Conservation (phyloP, 2,329 filamentous ascomycete species). For the Colletotrichum higginsianum region DNA sequence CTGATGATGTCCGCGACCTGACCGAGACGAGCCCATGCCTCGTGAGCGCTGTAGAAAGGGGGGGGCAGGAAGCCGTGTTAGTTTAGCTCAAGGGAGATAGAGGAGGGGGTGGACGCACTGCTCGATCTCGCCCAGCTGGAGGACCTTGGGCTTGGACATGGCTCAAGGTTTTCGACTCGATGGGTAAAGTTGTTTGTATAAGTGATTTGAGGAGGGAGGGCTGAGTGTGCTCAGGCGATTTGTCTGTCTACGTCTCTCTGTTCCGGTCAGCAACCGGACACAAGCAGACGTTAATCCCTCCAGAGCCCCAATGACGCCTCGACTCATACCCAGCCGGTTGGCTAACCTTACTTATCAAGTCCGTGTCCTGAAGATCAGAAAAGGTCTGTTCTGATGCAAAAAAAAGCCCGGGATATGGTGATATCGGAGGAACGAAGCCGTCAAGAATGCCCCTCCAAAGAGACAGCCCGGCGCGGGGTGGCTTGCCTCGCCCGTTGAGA, state of each 20-base stretch:
- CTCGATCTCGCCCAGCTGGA: conserved; percentile 57
- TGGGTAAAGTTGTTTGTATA: neutral
- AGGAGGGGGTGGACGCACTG: conserved; percentile 50
- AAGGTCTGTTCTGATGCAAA: neutral
- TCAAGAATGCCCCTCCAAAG: conserved; percentile 17
- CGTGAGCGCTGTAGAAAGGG: conserved; percentile 70
- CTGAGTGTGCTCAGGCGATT: no score
- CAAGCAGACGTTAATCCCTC: no score
- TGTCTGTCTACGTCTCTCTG: neutral
- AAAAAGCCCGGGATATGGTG: neutral
- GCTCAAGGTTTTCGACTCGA: neutral
- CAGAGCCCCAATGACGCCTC: neutral
- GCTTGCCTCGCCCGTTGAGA: conserved; percentile 9
- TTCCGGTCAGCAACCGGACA: neutral
- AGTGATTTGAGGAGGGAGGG: no score
- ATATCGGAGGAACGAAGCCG: neutral
- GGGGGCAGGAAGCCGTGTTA: neutral
- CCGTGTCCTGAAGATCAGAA: no score
- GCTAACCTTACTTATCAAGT: neutral
- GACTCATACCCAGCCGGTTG: neutral
- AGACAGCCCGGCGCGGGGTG: conserved; percentile 26
- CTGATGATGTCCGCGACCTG: conserved; percentile 75
- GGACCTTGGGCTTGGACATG: conserved; percentile 51
- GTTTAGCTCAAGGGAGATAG: neutral
- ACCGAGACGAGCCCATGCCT: conserved; percentile 74